These are phyloP conservation scores for Apiotrichum veenhuisii DNA, from an alignment of 1,284 basidiomycete species.

Conservation along the genomic window DNA sequence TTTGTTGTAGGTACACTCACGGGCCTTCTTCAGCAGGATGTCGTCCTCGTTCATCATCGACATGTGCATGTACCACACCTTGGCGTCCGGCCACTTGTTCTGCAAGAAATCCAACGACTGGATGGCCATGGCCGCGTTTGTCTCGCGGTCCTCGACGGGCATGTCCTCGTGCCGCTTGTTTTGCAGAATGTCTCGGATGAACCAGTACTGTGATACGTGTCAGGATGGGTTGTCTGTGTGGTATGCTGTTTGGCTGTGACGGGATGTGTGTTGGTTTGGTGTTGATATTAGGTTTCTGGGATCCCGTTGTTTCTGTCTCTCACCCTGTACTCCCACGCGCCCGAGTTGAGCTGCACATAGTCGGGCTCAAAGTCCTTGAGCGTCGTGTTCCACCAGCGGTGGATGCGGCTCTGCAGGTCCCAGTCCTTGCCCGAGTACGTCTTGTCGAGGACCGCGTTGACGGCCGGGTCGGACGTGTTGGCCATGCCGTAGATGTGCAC, in stretches of 20 bases:
- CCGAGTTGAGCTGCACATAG: constrained; percentile 8
- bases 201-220: constrained; percentile 1
- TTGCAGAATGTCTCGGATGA: constrained; percentile 2
- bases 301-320: background rate
- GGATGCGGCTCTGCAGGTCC: constrained; percentile 4
- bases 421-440: constrained; percentile 2
- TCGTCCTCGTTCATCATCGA: constrained; percentile 13
- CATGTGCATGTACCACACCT: constrained; percentile 11
- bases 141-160: constrained; percentile 4
- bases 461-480: constrained; percentile 2
- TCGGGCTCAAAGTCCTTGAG: constrained; percentile 1
- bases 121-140: background rate
- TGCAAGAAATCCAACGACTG: constrained; percentile 3
- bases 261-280: background rate
- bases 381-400: constrained; percentile 2
- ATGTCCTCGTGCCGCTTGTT: constrained; percentile 1
- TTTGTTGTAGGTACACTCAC: background rate
- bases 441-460: constrained; percentile 7
- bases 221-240: no score
- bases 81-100: background rate
- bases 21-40: background rate
- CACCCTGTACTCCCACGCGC: constrained; percentile 8
- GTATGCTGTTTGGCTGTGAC: no score
- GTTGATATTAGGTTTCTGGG: background rate
- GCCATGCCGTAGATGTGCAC: constrained; percentile 8